Evolutionary conservation across 106 monocot species (phyloP).

Genomic region (Acorus calamus): DNA sequence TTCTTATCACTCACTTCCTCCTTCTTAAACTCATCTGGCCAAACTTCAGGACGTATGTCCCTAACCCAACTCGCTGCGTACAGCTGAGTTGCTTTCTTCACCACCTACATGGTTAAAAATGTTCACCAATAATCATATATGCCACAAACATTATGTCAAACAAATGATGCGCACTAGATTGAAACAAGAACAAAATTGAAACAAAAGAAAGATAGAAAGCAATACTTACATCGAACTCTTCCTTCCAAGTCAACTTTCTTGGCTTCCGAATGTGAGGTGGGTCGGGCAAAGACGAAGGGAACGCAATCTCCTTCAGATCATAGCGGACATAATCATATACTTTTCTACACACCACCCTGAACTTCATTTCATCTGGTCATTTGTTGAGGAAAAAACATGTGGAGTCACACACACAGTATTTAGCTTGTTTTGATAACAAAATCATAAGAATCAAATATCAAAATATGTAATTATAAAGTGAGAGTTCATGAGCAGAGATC

Average conservation of each 20-base stretch:
- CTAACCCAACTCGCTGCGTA: conserved; percentile 79
- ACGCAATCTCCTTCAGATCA: conserved; percentile 93
- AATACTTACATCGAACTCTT: conserved; percentile 24
- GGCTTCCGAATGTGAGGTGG: conserved; percentile 45
- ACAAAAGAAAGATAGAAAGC: background rate
- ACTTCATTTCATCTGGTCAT: conserved; percentile 29
- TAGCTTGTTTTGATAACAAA: no score
- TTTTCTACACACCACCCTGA: conserved; percentile 46
- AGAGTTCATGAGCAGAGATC: no score
- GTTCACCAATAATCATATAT: no score
- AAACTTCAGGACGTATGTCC: conserved; percentile 38
- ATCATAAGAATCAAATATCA: no score
- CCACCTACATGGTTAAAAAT: conserved; percentile 11
- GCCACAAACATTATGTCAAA: no score
- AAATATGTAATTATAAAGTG: no score
- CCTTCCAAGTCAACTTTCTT: conserved; percentile 49
- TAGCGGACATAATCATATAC: conserved; percentile 61
- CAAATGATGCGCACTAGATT: no score
- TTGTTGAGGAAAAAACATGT: no score
- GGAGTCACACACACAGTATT: no score
- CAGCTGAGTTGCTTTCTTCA: conserved; percentile 73
- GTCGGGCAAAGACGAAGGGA: conserved; percentile 78
- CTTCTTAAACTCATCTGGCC: conserved; percentile 34
- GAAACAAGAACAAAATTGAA: background rate
- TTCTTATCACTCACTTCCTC: conserved; percentile 6